These are phyloP conservation scores for Nakazawaea molendinolei DNA, from an alignment of 805 yeast genomes.

Conservation along the genomic window DNA sequence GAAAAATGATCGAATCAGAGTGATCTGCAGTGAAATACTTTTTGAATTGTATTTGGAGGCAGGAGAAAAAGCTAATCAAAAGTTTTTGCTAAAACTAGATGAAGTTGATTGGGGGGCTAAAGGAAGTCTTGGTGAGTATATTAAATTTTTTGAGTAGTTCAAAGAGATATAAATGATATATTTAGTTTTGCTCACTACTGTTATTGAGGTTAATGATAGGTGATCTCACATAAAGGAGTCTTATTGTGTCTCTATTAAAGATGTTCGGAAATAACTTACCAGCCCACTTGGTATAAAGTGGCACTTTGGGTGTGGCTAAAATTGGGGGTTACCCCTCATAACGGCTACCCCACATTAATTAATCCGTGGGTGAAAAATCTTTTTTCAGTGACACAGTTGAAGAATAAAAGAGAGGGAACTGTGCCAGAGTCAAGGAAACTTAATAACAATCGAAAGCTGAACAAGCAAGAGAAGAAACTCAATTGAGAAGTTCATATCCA, in stretches of 20 bases:
- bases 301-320: no score
- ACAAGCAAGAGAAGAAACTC: no score
- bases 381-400: not conserved
- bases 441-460: not conserved
- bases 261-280: no score
- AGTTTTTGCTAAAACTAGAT: slow-evolving; percentile 2
- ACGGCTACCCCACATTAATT: no score
- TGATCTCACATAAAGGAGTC: no score
- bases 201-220: no score
- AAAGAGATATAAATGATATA: not conserved
- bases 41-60: slow-evolving; percentile 7
- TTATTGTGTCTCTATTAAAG: no score
- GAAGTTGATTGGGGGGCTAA: slow-evolving; percentile 2
- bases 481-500: no score
- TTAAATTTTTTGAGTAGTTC: slow-evolving; percentile 3
- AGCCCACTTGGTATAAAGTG: no score
- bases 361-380: no score
- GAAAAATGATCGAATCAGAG: slow-evolving; percentile 1
- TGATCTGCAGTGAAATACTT: slow-evolving; percentile 4
- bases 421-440: not conserved
- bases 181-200: no score
- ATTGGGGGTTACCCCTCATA: no score
- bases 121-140: not conserved
- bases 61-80: not conserved
- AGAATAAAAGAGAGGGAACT: not conserved